Conservation (phyloP, 805 yeast genomes). For the Saccharomycopsis sp. region DNA sequence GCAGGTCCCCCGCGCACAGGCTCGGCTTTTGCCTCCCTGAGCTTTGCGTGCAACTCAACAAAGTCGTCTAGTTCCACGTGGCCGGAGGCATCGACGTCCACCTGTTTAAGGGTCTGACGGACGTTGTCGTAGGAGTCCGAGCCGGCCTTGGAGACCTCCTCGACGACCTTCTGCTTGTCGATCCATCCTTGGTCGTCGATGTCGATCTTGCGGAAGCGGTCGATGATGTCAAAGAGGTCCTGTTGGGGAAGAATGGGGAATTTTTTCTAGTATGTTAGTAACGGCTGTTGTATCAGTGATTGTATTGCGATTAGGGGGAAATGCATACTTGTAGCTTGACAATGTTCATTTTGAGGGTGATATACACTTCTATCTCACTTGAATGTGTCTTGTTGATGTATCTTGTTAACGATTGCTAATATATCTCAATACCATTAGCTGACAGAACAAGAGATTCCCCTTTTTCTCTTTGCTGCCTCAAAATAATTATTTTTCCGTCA, state of each 20-base stretch:
- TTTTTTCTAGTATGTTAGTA: conserved; percentile 48
- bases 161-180: conserved; percentile 85
- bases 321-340: conserved; percentile 51
- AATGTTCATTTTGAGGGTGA: conserved; percentile 45
- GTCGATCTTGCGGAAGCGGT: conserved; percentile 81
- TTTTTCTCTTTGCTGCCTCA: too few species aligned
- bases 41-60: conserved; percentile 75
- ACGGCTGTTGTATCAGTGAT: background rate
- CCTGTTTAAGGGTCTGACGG: conserved; percentile 86
- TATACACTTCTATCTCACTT: background rate
- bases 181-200: conserved; percentile 90
- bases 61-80: conserved; percentile 94
- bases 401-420: background rate
- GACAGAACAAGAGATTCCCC: too few species aligned
- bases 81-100: conserved; percentile 92
- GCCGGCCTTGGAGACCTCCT: conserved; percentile 72
- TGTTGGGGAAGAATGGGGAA: conserved; percentile 82
- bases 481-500: too few species aligned
- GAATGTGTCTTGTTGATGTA: background rate
- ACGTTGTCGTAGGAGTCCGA: conserved; percentile 84
- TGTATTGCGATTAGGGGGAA: background rate
- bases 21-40: conserved; percentile 44
- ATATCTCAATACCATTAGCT: too few species aligned
- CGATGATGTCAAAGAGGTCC: conserved; percentile 78
- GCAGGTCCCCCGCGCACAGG: conserved; percentile 21